phyloP scores from a whole-genome alignment of 1,284 basidiomycete genomes.

The Naganishia sp. region DNA sequence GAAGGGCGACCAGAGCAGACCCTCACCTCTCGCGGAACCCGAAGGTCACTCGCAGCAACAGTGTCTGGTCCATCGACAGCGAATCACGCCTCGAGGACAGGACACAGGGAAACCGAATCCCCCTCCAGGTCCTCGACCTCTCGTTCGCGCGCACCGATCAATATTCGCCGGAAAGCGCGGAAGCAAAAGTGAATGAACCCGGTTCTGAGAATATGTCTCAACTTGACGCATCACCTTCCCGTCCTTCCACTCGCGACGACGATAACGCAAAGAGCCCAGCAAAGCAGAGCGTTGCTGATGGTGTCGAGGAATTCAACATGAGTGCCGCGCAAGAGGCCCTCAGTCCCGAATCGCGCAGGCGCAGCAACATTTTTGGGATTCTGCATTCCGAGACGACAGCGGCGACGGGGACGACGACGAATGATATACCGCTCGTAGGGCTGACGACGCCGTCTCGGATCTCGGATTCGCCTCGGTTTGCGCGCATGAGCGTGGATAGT shows the following conservation, averaged over 20 bases:
- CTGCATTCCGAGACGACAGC: slow-evolving; percentile 14
- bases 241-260: not conserved
- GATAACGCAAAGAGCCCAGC: not conserved
- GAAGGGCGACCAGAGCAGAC: too few relatives aligned
- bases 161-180: too few relatives aligned
- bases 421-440: too few relatives aligned
- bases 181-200: too few relatives aligned
- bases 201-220: too few relatives aligned
- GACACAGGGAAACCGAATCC: too few relatives aligned
- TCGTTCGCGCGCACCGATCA: too few relatives aligned
- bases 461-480: not conserved
- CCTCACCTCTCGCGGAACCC: too few relatives aligned
- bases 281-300: not conserved
- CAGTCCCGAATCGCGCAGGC: slow-evolving; percentile 20
- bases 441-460: not conserved
- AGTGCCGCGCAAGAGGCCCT: not conserved
- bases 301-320: slow-evolving; percentile 7
- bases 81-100: too few relatives aligned
- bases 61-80: too few relatives aligned
- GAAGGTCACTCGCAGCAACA: too few relatives aligned
- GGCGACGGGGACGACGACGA: not conserved
- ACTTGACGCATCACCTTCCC: too few relatives aligned
- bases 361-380: slow-evolving; percentile 27
- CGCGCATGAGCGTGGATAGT: slow-evolving; percentile 23
- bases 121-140: not conserved